Conservation (phyloP, 345 rosid species). For the Moringa oleifera region DNA sequence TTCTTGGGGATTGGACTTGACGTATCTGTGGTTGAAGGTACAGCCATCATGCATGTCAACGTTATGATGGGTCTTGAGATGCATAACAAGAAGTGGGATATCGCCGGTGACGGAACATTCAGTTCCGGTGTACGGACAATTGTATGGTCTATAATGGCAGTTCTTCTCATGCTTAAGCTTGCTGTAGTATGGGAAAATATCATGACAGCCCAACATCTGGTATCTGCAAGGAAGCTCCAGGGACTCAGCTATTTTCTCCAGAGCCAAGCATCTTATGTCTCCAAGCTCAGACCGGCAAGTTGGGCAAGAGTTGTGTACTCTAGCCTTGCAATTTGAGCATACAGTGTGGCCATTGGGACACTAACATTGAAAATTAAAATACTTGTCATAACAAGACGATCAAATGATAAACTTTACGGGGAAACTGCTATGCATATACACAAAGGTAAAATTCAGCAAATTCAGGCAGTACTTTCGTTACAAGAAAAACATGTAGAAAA, state of each 20-base stretch:
- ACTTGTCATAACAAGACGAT: too few relatives aligned
- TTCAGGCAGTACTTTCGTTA: too few relatives aligned
- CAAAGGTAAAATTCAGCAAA: too few relatives aligned
- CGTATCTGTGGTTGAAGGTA: constrained; percentile 74
- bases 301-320: constrained; percentile 52
- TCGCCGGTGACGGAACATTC: constrained; percentile 66
- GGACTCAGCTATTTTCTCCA: constrained; percentile 65
- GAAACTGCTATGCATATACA: too few relatives aligned
- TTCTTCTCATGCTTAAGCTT: constrained; percentile 60
- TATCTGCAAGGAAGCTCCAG: constrained; percentile 57
- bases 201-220: constrained; percentile 51
- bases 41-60: constrained; percentile 83
- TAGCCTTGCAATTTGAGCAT: constrained; percentile 54
- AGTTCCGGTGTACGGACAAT: constrained; percentile 73
- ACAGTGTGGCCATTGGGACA: constrained; percentile 63
- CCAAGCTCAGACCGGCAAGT: constrained; percentile 60
- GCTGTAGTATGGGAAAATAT: constrained; percentile 53
- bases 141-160: constrained; percentile 53
- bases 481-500: neutral
- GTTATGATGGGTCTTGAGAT: constrained; percentile 76
- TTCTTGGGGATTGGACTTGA: constrained; percentile 75
- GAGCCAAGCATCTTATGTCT: constrained; percentile 57
- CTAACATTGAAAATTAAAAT: constrained; percentile 25
- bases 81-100: constrained; percentile 53
- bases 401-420: neutral